Percentiles rank a stretch among this genome's conserved stretches.
Conservation (phyloP, 768 basidiomycete genomes). For the Leccinum olivaceopallidum region DNA sequence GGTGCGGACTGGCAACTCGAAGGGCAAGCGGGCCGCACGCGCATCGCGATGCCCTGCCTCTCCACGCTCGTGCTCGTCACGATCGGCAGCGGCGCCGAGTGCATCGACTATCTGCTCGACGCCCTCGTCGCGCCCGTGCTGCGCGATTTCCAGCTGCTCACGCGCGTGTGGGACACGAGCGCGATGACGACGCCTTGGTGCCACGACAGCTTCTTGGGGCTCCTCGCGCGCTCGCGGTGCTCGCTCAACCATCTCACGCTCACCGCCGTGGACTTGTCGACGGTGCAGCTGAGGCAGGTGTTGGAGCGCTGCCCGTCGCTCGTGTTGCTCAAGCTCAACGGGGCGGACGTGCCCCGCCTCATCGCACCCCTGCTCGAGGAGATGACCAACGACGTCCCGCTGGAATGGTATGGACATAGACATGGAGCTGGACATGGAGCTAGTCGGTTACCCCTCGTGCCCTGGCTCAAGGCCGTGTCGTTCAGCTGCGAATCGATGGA, state of each 20-base stretch:
- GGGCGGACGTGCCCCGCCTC: conserved; percentile 23
- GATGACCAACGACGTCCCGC: conserved; percentile 23
- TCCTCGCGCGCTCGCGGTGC: conserved; percentile 30
- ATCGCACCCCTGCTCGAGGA: conserved; percentile 26
- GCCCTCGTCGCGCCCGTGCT: conserved; percentile 24
- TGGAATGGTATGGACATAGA: conserved; percentile 8
- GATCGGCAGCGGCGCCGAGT: conserved; percentile 31
- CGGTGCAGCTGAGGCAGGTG: conserved; percentile 24
- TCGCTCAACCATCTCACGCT: conserved; percentile 33
- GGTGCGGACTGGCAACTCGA: background rate
- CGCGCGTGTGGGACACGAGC: conserved; percentile 35
- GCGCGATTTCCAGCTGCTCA: conserved; percentile 34
- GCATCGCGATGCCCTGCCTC: conserved; percentile 32
- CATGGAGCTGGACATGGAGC: background rate
- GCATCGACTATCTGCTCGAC: conserved; percentile 28
- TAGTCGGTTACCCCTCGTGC: conserved; percentile 21
- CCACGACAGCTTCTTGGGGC: conserved; percentile 28
- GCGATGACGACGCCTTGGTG: conserved; percentile 30
- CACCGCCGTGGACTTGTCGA: conserved; percentile 27
- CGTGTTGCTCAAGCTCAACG: conserved; percentile 31
- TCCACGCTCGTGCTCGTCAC: conserved; percentile 32
- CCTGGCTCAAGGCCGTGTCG: conserved; percentile 32
- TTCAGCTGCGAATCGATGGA: conserved; percentile 32
- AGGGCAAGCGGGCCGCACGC: conserved; percentile 4
- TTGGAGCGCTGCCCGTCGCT: conserved; percentile 32